Evolutionary conservation across 2,329 filamentous ascomycete genomes (phyloP).

Genomic region (Bisporella sp.): DNA sequence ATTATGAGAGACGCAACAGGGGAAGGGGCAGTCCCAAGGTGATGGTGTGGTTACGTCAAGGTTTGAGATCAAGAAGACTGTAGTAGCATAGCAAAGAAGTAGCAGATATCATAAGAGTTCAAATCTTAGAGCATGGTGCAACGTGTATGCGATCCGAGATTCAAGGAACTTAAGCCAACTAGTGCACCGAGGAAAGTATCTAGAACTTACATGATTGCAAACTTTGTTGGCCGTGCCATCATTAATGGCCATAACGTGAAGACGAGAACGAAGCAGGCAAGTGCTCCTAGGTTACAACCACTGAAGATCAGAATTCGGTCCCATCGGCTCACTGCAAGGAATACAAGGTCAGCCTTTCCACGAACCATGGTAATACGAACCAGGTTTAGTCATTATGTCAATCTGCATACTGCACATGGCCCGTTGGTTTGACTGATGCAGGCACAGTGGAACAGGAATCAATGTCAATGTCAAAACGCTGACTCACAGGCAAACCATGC

Average conservation of each 20-base stretch:
- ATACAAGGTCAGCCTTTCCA: constrained; percentile 26
- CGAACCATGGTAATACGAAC: constrained; percentile 15
- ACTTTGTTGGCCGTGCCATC: constrained; percentile 78
- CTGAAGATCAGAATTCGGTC: constrained; percentile 89
- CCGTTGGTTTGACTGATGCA: constrained; percentile 23
- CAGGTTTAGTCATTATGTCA: constrained; percentile 16
- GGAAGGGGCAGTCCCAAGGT: no score
- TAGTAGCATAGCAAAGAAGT: no score
- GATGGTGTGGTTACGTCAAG: no score
- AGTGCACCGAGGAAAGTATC: no score
- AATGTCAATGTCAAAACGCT: constrained; percentile 11
- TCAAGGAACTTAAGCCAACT: no score
- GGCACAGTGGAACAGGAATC: constrained; percentile 21
- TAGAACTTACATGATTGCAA: constrained; percentile 85
- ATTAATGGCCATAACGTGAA: constrained; percentile 85
- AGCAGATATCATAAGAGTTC: no score
- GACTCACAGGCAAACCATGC: constrained; percentile 91
- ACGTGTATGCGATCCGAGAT: no score
- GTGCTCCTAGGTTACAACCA: constrained; percentile 81
- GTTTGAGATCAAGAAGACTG: no score
- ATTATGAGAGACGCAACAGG: no score
- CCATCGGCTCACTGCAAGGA: constrained; percentile 81
- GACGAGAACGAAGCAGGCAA: constrained; percentile 88
- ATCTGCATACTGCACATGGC: constrained; percentile 18
- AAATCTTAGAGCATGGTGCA: no score